Base-by-base conservation (phyloP, 2,329 filamentous ascomycete species). In the Colletotrichum liaoningense region DNA sequence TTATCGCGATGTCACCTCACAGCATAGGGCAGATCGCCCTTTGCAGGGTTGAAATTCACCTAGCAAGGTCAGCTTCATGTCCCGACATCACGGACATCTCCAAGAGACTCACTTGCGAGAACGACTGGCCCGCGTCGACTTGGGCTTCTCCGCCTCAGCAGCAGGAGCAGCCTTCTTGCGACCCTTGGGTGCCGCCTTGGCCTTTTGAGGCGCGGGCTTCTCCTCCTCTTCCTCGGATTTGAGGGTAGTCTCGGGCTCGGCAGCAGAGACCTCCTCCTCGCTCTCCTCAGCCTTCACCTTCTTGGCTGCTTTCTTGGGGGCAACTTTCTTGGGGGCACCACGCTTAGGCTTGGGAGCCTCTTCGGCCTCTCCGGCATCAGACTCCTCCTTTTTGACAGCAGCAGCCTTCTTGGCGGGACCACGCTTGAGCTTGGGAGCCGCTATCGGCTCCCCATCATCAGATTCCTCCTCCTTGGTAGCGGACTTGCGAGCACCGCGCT, bases 261-360 rank as follows among this genome's bases (percentile, higher is more conserved):
- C 8, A 46, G 68, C 58, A 11, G 42, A 49, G 5, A 7, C 16
- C 46, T 66, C 70, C 4, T 75, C 62, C 33, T 77, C 74, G 5
- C 72, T 75, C 22, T 74, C 75, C 16, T 73, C 69, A 6, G 26
- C 59, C 62, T 74, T 69, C n/a, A 24, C 59, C 56, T 69, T 74
- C 60, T 59, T 22, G 5, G 69, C 64, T 22, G 68, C 56, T 42
- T 52, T 71, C 58, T 72, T 74, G 30, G 62, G 54, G 11, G 74
- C 75, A 9, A 75, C 70, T 77, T 80, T 81, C 57, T 77, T 75
- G 67, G 77, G 78, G 46, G 79, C 78, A 57, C 77, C 76, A 59
- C 78, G 77, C 77, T 80, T 83, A 35, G 79, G 75, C 77, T 81
- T 84, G 14, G 81, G 76, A 26, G 75, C 76, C 60, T 80, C 75